Percentiles rank a stretch among this genome's conserved stretches.
These are phyloP conservation scores for Erythrophleum ivorense DNA, from an alignment of 331 rosid species.

Conservation along the genomic window DNA sequence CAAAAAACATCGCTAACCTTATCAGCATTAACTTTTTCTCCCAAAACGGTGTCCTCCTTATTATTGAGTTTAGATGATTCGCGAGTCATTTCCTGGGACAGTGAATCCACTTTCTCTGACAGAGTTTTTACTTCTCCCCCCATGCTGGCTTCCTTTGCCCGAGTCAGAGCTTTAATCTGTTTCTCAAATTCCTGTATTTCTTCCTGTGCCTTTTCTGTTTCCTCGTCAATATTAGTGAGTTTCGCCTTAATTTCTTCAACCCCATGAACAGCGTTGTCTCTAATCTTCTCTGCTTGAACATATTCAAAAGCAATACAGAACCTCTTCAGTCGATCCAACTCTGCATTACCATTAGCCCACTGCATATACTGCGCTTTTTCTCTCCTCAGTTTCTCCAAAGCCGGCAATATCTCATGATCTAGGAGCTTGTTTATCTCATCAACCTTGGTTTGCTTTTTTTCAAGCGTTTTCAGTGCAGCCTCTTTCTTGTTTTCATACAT, in stretches of 20 bases:
- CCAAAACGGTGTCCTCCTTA: slow-evolving; percentile 71
- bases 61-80: slow-evolving; percentile 68
- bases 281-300: slow-evolving; percentile 72
- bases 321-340: slow-evolving; percentile 82
- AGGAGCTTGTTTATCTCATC: slow-evolving; percentile 94
- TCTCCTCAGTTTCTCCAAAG: slow-evolving; percentile 86
- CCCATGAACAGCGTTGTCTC: slow-evolving; percentile 66
- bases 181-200: slow-evolving; percentile 76
- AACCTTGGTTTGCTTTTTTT: slow-evolving; percentile 93
- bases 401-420: slow-evolving; percentile 91
- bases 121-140: slow-evolving; percentile 78
- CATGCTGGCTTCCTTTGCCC: too few species aligned
- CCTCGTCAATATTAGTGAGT: slow-evolving; percentile 66
- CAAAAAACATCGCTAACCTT: slow-evolving; percentile 53
- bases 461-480: too few species aligned
- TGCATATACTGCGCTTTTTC: slow-evolving; percentile 89
- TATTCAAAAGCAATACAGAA: slow-evolving; percentile 81
- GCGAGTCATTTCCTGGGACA: slow-evolving; percentile 73
- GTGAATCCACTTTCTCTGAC: slow-evolving; percentile 67
- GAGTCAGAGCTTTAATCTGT: slow-evolving; percentile 62
- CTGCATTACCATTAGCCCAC: too few species aligned
- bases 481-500: slow-evolving; percentile 98
- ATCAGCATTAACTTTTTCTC: slow-evolving; percentile 73
- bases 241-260: slow-evolving; percentile 73
- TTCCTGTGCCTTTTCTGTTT: slow-evolving; percentile 42